Percentiles rank a stretch among this genome's conserved stretches.
phyloP scores from a whole-genome alignment of 2,329 filamentous ascomycete genomes.

The Xylariaceae sp. region DNA sequence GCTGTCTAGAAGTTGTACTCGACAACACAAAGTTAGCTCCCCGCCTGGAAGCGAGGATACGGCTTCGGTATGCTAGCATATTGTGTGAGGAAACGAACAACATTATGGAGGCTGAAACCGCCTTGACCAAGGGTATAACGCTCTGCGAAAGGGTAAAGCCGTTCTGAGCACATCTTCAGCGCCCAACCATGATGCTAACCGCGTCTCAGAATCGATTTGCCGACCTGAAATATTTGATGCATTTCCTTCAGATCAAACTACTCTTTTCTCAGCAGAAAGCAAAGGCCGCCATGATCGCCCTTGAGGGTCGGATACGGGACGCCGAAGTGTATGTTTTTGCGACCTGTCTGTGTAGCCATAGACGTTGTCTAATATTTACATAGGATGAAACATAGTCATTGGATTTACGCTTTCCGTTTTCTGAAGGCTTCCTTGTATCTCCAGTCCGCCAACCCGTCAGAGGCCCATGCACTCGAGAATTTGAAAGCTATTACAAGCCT shows the following conservation, averaged over 20 bases:
- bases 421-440: slow-evolving; percentile 71
- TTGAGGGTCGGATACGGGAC: slow-evolving; percentile 70
- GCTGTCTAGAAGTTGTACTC: slow-evolving; percentile 71
- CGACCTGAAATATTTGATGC: slow-evolving; percentile 77
- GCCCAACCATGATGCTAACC: slow-evolving; percentile 31
- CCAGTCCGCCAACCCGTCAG: slow-evolving; percentile 61
- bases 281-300: slow-evolving; percentile 71
- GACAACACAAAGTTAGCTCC: slow-evolving; percentile 63
- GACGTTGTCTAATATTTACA: slow-evolving; percentile 19
- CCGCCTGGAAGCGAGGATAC: slow-evolving; percentile 68
- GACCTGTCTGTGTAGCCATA: not conserved
- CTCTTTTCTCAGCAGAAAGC: slow-evolving; percentile 68
- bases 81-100: slow-evolving; percentile 78
- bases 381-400: slow-evolving; percentile 65
- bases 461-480: slow-evolving; percentile 68
- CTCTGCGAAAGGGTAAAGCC: slow-evolving; percentile 64
- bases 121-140: slow-evolving; percentile 70
- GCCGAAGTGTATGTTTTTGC: slow-evolving; percentile 59
- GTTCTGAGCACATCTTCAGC: not conserved
- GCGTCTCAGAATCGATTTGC: slow-evolving; percentile 53
- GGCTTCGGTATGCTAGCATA: slow-evolving; percentile 71
- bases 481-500: slow-evolving; percentile 64
- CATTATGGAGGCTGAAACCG: slow-evolving; percentile 70
- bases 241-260: slow-evolving; percentile 71
- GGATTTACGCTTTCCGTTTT: slow-evolving; percentile 78